Percentiles rank a stretch among this genome's conserved stretches.
Conservation (phyloP, 2,329 filamentous ascomycete species). For the Arthrobotrys sinensis region DNA sequence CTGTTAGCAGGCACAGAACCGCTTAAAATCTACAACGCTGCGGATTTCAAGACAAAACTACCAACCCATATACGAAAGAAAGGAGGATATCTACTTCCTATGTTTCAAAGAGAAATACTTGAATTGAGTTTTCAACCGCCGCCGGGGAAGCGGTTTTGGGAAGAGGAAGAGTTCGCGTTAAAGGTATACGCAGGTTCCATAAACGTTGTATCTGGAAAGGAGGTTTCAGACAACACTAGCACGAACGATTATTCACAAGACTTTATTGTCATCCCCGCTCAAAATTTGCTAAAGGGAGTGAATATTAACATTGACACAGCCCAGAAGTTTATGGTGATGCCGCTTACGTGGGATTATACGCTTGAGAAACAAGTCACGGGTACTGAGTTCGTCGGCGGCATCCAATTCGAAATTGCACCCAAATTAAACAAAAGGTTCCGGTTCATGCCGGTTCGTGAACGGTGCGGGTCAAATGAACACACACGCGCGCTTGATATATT, state of each 20-base stretch:
- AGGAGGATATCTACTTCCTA: conserved; percentile 21
- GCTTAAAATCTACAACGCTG: background rate
- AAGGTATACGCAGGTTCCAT: conserved; percentile 15
- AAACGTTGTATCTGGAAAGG: conserved; percentile 6
- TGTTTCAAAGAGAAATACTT: conserved; percentile 24
- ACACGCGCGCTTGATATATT: too few relatives aligned
- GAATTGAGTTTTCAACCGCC: background rate
- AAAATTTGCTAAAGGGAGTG: conserved; percentile 13
- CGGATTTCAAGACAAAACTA: conserved; percentile 12
- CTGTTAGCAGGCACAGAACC: too few relatives aligned
- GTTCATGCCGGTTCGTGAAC: too few relatives aligned
- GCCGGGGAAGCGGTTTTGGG: background rate
- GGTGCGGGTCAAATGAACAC: background rate
- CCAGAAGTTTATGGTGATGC: conserved; percentile 27
- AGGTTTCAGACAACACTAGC: background rate
- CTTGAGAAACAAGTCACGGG: conserved; percentile 15
- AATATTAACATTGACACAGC: background rate
- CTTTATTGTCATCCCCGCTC: conserved; percentile 13
- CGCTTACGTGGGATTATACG: conserved; percentile 12
- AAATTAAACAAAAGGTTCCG: background rate
- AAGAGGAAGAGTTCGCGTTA: too few relatives aligned
- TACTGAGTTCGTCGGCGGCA: conserved; percentile 6
- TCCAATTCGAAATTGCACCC: conserved; percentile 25
- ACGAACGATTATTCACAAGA: background rate
- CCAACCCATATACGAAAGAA: conserved; percentile 4